Evolutionary conservation across 257 asterid species (phyloP).

Genomic region (Ocimum tenuiflorum): DNA sequence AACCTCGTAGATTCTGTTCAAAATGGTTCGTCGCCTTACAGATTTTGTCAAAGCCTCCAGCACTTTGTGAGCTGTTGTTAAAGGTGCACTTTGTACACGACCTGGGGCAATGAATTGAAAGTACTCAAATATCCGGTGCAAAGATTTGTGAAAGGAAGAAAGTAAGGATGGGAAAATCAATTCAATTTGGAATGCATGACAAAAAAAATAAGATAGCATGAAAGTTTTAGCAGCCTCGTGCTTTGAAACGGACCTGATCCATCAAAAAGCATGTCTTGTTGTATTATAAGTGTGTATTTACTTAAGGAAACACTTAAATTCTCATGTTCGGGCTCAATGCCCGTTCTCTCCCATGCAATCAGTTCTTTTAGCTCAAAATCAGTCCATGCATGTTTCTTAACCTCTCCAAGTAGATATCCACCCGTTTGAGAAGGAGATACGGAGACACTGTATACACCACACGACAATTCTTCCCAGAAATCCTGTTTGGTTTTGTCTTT

Average conservation of each 20-base stretch:
- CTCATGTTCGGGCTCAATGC: slow-evolving; percentile 50
- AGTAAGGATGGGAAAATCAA: not conserved
- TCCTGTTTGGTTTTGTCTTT: slow-evolving; percentile 32
- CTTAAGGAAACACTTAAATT: slow-evolving; percentile 20
- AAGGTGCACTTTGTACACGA: slow-evolving; percentile 19
- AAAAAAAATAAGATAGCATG: slow-evolving; percentile 4
- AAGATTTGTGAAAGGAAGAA: not conserved
- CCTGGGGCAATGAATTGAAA: slow-evolving; percentile 23
- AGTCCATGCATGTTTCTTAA: slow-evolving; percentile 71
- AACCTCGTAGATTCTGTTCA: slow-evolving; percentile 53
- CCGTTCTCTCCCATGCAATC: slow-evolving; percentile 75
- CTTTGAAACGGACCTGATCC: slow-evolving; percentile 38
- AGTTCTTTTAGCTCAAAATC: slow-evolving; percentile 54
- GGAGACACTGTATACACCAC: slow-evolving; percentile 78
- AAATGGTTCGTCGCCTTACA: slow-evolving; percentile 56
- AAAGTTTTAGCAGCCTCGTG: slow-evolving; percentile 6
- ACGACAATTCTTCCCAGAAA: slow-evolving; percentile 95
- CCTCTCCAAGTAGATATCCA: slow-evolving; percentile 37
- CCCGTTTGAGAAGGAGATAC: slow-evolving; percentile 28
- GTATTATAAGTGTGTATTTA: slow-evolving; percentile 22
- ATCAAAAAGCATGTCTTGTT: slow-evolving; percentile 21
- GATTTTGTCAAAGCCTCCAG: slow-evolving; percentile 70
- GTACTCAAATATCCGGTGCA: not conserved
- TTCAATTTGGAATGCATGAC: not conserved
- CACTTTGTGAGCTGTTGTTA: slow-evolving; percentile 45